Percentiles rank a stretch among this genome's conserved stretches.
Conservation (phyloP, 352 stramenopile genomes). For the Stramenopiles sp. region DNA sequence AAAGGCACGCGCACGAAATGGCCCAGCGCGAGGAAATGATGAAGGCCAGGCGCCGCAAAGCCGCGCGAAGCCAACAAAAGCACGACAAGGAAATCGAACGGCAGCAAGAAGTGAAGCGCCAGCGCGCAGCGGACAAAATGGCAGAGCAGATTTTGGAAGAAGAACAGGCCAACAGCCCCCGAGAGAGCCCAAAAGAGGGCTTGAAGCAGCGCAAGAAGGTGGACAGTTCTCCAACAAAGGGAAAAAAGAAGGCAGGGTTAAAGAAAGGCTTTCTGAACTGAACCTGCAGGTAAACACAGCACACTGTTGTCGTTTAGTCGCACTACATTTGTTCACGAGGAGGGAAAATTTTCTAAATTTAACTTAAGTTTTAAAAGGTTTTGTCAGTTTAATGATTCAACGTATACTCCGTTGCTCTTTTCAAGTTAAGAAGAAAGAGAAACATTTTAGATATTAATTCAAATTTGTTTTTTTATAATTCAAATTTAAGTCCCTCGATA, state of each 20-base stretch:
- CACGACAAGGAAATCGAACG: not conserved
- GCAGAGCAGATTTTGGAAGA: not conserved
- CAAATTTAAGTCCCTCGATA: too few species aligned
- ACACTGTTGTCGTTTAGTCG: too few species aligned
- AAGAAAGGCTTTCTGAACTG: slow-evolving; percentile 11
- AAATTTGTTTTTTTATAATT: too few species aligned
- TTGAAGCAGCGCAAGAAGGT: not conserved
- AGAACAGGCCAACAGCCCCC: too few species aligned
- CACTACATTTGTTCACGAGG: too few species aligned
- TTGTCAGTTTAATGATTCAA: too few species aligned
- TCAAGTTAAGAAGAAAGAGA: too few species aligned
- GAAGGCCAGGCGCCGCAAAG: not conserved
- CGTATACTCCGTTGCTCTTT: too few species aligned
- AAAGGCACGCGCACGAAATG: not conserved
- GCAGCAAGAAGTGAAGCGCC: not conserved
- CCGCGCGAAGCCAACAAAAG: not conserved
- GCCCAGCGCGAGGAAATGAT: not conserved
- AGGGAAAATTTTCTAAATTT: too few species aligned
- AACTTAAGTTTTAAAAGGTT: too few species aligned
- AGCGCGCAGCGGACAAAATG: not conserved
- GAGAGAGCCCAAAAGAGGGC: not conserved
- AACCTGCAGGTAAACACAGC: too few species aligned
- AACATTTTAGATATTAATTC: too few species aligned
- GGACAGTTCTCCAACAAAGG: not conserved
- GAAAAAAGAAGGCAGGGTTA: not conserved